Base-by-base conservation (phyloP, 2,329 filamentous ascomycete genomes). In the Colletotrichum graminicola region DNA sequence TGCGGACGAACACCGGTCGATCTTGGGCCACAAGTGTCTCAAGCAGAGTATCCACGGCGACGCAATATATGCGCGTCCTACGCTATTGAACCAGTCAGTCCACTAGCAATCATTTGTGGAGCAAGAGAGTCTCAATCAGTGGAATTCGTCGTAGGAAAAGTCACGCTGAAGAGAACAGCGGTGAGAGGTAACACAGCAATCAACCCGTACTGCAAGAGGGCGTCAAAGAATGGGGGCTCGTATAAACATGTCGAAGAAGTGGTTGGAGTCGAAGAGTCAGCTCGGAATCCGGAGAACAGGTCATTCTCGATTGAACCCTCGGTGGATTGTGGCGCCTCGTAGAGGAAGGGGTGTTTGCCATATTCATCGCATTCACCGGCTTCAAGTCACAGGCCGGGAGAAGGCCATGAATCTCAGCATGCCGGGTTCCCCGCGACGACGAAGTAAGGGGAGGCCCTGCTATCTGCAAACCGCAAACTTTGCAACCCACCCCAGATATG, bases 261-360 rank as follows among this genome's bases (percentile, higher is more conserved):
- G 82, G 51, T 74, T 70, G 59, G 75, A 77, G 66, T 60, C 83
- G 62, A 81, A 83, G 76, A 71, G 57, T 12, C 78, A 74, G 62
- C 82, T 77, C 47, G 80, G 83, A 4, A 39, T 65, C 78, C 78
- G 1, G 71, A 72, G 2, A 80, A 82, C 66, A 73, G 80, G 12
- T 82, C 82, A 18, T 41, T 6, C 71, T 54, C 59, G 10, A 45
- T 26, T 14, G 26, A 55, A 45, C 26, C 34, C 57, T 16, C 54
- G 59, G 59, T 11, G 36, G 49, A 29, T 71, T 67, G 26, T 32
- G 18, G 43, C 49, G 6, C 41, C 18, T 56, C 34, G 12, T 51
- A 51, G 7, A 21, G 7, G 16, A 34, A 8, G 45, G 21, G 45
- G 4, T 26, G 21, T 57, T 57, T 57, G n/a, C 14, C n/a, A 26